These are phyloP conservation scores for Epichloe gansuensis DNA, from an alignment of 2,329 filamentous ascomycete genomes.

Conservation along the genomic window DNA sequence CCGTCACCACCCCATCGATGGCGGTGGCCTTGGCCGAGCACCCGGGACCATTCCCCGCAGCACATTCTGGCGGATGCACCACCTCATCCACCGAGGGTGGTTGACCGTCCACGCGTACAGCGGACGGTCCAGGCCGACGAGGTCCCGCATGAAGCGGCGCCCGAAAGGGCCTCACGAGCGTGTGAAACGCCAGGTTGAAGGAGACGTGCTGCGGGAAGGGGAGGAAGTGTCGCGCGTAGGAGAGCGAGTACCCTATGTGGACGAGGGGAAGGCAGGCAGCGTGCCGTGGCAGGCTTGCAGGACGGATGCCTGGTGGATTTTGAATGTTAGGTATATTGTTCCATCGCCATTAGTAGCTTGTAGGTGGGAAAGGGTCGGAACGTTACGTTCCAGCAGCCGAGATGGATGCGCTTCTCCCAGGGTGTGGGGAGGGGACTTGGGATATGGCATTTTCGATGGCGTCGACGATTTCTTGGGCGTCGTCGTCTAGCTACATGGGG, in stretches of 20 bases:
- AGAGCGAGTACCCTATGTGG: slow-evolving; percentile 55
- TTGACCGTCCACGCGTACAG: slow-evolving; percentile 86
- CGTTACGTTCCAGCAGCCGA: slow-evolving; percentile 69
- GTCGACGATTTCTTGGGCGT: slow-evolving; percentile 57
- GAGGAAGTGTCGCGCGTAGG: slow-evolving; percentile 62
- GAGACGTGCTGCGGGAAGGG: slow-evolving; percentile 49
- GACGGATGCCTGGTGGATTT: slow-evolving; percentile 45
- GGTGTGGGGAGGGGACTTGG: slow-evolving; percentile 36
- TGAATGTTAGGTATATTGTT: too few species aligned
- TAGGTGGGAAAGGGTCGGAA: too few species aligned
- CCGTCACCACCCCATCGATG: slow-evolving; percentile 76
- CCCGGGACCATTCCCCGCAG: not conserved
- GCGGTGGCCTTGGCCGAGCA: slow-evolving; percentile 1
- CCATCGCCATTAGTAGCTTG: too few species aligned
- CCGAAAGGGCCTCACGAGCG: slow-evolving; percentile 56
- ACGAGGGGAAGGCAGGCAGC: slow-evolving; percentile 50
- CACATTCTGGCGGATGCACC: slow-evolving; percentile 44
- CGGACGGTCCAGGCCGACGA: slow-evolving; percentile 35
- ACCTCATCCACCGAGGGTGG: slow-evolving; percentile 64
- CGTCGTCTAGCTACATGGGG: slow-evolving; percentile 50
- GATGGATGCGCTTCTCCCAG: slow-evolving; percentile 63
- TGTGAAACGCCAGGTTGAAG: slow-evolving; percentile 65
- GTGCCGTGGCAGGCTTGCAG: slow-evolving; percentile 49
- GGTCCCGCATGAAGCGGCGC: slow-evolving; percentile 50
- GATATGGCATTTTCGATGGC: slow-evolving; percentile 53